Base-by-base conservation (phyloP, 164 flowering plant species). In the Houttuynia cordata region DNA sequence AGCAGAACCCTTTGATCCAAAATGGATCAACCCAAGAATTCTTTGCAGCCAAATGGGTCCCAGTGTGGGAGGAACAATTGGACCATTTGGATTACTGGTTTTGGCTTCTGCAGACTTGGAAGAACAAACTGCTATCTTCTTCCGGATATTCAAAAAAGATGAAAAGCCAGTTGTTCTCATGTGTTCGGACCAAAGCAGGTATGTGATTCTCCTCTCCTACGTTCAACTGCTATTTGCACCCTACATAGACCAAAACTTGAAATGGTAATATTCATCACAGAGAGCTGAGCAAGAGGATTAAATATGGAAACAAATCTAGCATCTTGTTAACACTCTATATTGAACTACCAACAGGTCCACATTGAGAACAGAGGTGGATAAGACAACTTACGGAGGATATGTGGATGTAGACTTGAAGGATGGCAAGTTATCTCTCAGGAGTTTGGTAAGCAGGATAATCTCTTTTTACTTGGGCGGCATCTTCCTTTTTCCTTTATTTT, bases 111-210 rank as follows among this genome's bases (percentile, higher is more conserved):
- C 74, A 2, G 53, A 79, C 8, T 65, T 79, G 1, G 80, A 83
- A 58, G 97, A 93, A 56, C 81, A 64, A 62, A 87, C 93, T 24
- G 85, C 95, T 19, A 84, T 93, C 9, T 85, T 78, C 78, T 93
- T 93, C 64, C 78, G 91, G 24, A 60, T 93, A 10, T 93, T 86
- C 68, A 83, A 80, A 66, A 76, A 67, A 34, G 37, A 62, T 34
- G 34, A 73, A 62, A 86, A 80, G 69, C 72, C 78, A 58, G 66
- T 64, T 0, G 87, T 86, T 41, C 88, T 93, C 24, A 65, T 93
- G 85, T 93, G 99, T 76, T 80, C 97, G 49, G 99, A 88, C 67
- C 91, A 91, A 17, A 76, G 70, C 66, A 81, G 83, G 98, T 60
- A 15, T 25, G 21, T 24, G 25, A 13, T 6, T 12, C 18, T 49